These are phyloP conservation scores for Salix brachista DNA, from an alignment of 345 rosid species.

Conservation along the genomic window DNA sequence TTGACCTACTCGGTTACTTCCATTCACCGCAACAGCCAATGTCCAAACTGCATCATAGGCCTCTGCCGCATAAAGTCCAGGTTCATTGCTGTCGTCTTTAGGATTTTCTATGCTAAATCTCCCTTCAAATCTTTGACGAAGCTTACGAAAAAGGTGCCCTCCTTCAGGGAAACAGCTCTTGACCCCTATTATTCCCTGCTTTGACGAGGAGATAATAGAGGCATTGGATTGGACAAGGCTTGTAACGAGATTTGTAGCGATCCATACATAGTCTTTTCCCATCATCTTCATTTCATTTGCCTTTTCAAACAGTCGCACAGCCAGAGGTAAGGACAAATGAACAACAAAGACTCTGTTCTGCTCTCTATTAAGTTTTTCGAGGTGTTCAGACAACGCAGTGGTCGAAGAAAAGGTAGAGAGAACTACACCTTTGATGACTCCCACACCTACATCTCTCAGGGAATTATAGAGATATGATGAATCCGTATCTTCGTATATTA, in stretches of 20 bases:
- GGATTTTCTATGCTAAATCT: conserved; percentile 10
- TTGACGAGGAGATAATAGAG: conserved; percentile 7
- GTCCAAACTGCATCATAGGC: conserved; percentile 21
- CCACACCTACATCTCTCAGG: neutral
- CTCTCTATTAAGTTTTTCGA: conserved; percentile 5
- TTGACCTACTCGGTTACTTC: neutral
- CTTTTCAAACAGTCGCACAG: conserved; percentile 9
- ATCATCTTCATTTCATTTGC: conserved; percentile 28
- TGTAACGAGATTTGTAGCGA: conserved; percentile 21
- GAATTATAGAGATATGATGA: neutral
- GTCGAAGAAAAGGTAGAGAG: conserved; percentile 2
- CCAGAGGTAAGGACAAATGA: conserved; percentile 17
- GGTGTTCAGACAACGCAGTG: neutral
- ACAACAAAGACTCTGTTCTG: conserved; percentile 31
- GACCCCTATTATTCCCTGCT: conserved; percentile 29
- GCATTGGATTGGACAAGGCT: conserved; percentile 12
- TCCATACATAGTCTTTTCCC: conserved; percentile 32
- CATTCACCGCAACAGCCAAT: conserved; percentile 13
- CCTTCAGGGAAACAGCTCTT: conserved; percentile 5
- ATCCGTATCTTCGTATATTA: conserved; percentile 3
- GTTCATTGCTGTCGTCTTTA: conserved; percentile 16
- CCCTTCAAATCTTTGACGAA: conserved; percentile 4
- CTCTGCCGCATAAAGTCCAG: conserved; percentile 14
- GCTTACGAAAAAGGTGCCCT: neutral
- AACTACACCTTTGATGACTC: neutral